Conservation (phyloP, 768 basidiomycete genomes). For the Rhodosporidiobolus sp. region DNA sequence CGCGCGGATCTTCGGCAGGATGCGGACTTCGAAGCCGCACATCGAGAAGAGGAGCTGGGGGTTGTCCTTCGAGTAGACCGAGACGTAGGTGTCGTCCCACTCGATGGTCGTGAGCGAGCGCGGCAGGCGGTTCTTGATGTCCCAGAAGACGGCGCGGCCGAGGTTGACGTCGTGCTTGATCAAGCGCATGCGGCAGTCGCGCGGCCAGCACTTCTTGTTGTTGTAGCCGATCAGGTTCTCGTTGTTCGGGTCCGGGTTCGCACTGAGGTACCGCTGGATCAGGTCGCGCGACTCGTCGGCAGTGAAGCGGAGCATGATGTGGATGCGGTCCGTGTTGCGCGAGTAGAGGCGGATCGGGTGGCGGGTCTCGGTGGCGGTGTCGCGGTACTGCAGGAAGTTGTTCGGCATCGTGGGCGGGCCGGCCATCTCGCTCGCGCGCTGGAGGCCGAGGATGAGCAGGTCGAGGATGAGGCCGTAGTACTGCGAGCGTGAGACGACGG, state of each 20-base stretch:
- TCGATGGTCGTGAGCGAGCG: slow-evolving; percentile 96
- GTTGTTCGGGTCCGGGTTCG: slow-evolving; percentile 86
- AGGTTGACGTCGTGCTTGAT: slow-evolving; percentile 99
- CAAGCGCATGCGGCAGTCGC: slow-evolving; percentile 96
- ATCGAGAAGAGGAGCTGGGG: slow-evolving; percentile 97
- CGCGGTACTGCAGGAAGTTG: slow-evolving; percentile 95
- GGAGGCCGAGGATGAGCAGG: slow-evolving; percentile 90
- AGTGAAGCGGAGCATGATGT: slow-evolving; percentile 94
- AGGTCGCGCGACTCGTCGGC: slow-evolving; percentile 96
- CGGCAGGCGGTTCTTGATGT: slow-evolving; percentile 94
- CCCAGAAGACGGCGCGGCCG: slow-evolving; percentile 98
- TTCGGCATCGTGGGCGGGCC: slow-evolving; percentile 97
- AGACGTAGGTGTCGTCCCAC: slow-evolving; percentile 79
- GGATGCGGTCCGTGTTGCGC: slow-evolving; percentile 89
- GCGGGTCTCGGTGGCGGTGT: slow-evolving; percentile 88
- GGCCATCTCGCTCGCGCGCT: slow-evolving; percentile 97
- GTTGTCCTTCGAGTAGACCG: slow-evolving; percentile 83
- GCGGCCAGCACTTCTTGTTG: slow-evolving; percentile 98
- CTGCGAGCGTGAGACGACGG: background rate
- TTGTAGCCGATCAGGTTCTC: slow-evolving; percentile 86
- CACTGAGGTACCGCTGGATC: slow-evolving; percentile 94
- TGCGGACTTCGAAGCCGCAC: slow-evolving; percentile 98
- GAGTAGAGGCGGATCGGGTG: slow-evolving; percentile 98
- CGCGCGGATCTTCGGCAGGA: slow-evolving; percentile 91
- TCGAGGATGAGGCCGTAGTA: slow-evolving; percentile 84